phyloP scores from a whole-genome alignment of 1,284 basidiomycete genomes.

The Apiotrichum sp. region DNA sequence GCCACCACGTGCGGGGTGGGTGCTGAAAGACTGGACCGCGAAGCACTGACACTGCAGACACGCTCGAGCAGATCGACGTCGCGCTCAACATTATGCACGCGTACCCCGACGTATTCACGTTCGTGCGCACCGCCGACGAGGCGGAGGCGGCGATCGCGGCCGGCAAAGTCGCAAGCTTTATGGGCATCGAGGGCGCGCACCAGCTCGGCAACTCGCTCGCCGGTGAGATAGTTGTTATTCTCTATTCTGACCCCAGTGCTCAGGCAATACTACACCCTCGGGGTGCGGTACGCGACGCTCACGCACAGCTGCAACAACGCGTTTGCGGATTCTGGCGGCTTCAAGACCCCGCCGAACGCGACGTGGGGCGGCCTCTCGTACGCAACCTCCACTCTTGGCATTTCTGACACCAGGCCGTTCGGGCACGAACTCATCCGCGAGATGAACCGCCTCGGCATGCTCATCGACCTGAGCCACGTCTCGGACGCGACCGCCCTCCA shows the following conservation, averaged over 20 bases:
- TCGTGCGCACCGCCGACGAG: conserved; percentile 57
- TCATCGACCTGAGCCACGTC: conserved; percentile 56
- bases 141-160: conserved; percentile 58
- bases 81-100: conserved; percentile 67
- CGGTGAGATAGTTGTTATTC: conserved; percentile 39
- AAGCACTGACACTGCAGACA: conserved; percentile 51
- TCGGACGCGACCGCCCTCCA: conserved; percentile 75
- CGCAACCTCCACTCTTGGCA: conserved; percentile 1
- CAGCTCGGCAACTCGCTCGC: conserved; percentile 83
- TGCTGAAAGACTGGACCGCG: neutral
- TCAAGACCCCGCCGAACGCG: conserved; percentile 34
- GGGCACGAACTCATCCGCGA: conserved; percentile 71
- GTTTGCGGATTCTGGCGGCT: conserved; percentile 80
- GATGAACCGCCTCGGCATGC: conserved; percentile 76
- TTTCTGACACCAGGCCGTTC: conserved; percentile 51
- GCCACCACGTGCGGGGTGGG: conserved; percentile 66
- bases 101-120: conserved; percentile 71
- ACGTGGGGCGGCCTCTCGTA: conserved; percentile 41
- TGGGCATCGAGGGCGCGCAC: conserved; percentile 87
- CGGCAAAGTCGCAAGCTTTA: conserved; percentile 74
- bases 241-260: conserved; percentile 25
- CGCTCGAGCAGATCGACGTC: conserved; percentile 90
- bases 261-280: conserved; percentile 70
- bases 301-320: conserved; percentile 87
- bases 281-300: conserved; percentile 80